Base-by-base conservation (phyloP, 2,329 filamentous ascomycete genomes). In the Ceratocystis colombiana region DNA sequence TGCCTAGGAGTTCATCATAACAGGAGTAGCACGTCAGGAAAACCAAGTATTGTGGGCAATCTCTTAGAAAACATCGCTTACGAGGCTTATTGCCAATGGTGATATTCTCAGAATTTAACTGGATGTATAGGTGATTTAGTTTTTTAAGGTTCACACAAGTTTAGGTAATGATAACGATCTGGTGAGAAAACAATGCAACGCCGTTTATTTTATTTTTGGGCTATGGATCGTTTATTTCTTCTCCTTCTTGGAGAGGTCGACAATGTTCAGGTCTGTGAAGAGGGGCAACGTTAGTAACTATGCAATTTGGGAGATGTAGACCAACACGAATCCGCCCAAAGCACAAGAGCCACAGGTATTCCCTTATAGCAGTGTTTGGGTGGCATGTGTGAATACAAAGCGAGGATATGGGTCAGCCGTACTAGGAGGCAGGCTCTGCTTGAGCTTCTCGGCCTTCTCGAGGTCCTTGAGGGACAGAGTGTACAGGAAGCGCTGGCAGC, bases 371-470 rank as follows among this genome's bases (percentile, higher is more conserved):
- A 57, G 55, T 6, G 25, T 30, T 50, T 22, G 61, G 45, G 37
- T 55, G 15, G 22, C 20, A 7, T 33, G 33, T 28, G 30, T 33
- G n/a, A 30, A 10, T 17, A 8, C 25, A 17, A 22, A 61, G 64
- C 46, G 41, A 61, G 55, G 28, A 44, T 46, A 44, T 57, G 65
- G 64, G 50, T 41, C 57, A 59, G 69, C 82, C 90, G 75, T 92
- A 99, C 94, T 89, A 75, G 94, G 95, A 76, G 94, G 95, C 71
- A 99, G 85, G 79, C 87, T 91, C 86, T 97, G 93, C 91, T 96
- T 97, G 74, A 99, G 88, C 89, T 99, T 99, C 84, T 97, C 94
- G 80, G 93, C 95, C 90, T 97, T 97, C 78, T 96, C 94, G 76
- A 86, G 85, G 82, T 99, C 94, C 87, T 96, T 96, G 76, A 99